Percentiles rank a stretch among this genome's conserved stretches.
Evolutionary conservation across 352 stramenopile species (phyloP).

Genomic region (Globisporangium alternatum): DNA sequence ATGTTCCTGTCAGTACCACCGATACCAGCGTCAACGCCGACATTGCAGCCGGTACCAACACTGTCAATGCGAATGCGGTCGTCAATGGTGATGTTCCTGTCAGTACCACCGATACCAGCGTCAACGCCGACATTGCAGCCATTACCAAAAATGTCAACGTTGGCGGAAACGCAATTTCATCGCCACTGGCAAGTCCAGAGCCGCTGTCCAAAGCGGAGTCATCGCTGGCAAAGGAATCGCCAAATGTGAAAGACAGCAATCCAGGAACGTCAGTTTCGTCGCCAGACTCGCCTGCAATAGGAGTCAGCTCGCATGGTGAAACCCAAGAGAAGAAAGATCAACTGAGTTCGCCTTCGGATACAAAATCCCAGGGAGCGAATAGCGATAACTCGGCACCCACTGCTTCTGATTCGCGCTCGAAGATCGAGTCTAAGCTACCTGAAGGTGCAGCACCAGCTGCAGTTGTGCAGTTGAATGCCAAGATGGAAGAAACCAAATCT

Average conservation of each 20-base stretch:
- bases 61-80: too few relatives aligned
- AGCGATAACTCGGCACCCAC: not conserved
- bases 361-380: not conserved
- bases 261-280: not conserved
- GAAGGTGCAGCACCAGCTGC: not conserved
- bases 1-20: too few relatives aligned
- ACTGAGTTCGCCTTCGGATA: not conserved
- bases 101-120: too few relatives aligned
- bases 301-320: not conserved
- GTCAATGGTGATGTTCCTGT: too few relatives aligned
- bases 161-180: not conserved
- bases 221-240: not conserved
- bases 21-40: too few relatives aligned
- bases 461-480: not conserved
- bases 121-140: too few relatives aligned
- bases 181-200: not conserved
- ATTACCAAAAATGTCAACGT: too few relatives aligned
- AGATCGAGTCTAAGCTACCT: not conserved
- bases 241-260: not conserved
- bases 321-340: not conserved
- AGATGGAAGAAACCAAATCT: not conserved
- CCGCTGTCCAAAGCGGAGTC: not conserved
- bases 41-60: too few relatives aligned
- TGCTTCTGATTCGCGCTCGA: not conserved
- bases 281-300: not conserved